Base-by-base conservation (phyloP, 768 basidiomycete species). In the Lactarius sp. region DNA sequence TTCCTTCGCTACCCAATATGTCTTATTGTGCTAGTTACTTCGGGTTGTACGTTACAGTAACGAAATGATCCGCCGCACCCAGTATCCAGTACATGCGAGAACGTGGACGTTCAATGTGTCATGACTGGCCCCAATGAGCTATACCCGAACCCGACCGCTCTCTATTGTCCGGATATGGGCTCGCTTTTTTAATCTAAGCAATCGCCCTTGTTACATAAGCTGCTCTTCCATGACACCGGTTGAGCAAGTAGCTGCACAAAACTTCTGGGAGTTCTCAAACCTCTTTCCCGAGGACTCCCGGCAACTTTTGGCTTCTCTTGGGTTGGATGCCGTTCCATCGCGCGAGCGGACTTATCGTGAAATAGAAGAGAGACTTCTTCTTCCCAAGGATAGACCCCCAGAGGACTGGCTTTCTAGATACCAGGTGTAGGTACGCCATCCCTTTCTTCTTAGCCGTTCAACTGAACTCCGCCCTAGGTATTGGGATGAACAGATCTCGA, bases 391-490 rank as follows among this genome's bases (percentile, higher is more conserved):
- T 50, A 78, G 73, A 39, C 75, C 96, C 20, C 89, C 87, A 2
- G 76, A 79, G 8, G 85, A 90, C 64, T 90, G 88, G 83, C 78
- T 96, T 54, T 80, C 86, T 58, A 80, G 79, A 39, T 94, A 94
- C 75, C 94, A 96, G 80, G 79, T 88, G 95, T 96, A 76, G 67
- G 85, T 69, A 57, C 58, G 7, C 18, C 36, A 14, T 69, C 37
- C 70, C 31, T n/a, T 61, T 56, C 20, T 47, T 36, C 52, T 65
- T 34, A 51, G 27, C 51, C 46, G 61, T 34, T 49, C 18, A 41
- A 52, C 39, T 56, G 56, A 58, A 62, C 42, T 61, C 60, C 64
- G 34, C 64, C 56, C 58, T 72, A 94, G 88, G 74, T 85, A 88
- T 60, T 93, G 92, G 90, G 82, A 88, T 54, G 77, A 83, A 68